Evolutionary conservation across 78 protist species (phyloP).

Genomic region (Andalucia godoyi): DNA sequence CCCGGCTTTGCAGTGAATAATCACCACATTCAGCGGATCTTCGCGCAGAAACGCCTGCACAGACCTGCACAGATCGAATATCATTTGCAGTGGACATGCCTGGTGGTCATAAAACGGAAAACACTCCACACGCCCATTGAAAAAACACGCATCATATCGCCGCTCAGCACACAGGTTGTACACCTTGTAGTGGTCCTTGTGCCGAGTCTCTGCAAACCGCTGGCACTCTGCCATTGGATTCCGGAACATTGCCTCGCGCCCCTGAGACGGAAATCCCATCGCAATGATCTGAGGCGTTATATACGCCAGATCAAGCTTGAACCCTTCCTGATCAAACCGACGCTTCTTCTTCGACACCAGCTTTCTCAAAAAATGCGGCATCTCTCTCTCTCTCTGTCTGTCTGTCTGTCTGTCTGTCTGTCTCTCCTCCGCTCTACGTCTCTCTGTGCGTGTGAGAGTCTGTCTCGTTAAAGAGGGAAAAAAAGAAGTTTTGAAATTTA

Average conservation of each 20-base stretch:
- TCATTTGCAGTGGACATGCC: constrained; percentile 37
- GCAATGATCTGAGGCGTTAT: constrained; percentile 33
- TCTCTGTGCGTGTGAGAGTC: no score
- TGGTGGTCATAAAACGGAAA: constrained; percentile 64
- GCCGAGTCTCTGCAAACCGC: constrained; percentile 22
- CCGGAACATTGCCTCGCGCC: constrained; percentile 9
- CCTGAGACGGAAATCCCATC: constrained; percentile 42
- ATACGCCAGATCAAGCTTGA: constrained; percentile 39
- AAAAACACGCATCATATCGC: constrained; percentile 10
- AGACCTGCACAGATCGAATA: constrained; percentile 36
- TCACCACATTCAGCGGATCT: constrained; percentile 55
- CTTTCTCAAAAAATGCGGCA: no score
- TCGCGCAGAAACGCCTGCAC: constrained; percentile 30
- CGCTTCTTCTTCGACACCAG: constrained; percentile 30
- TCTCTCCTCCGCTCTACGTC: no score
- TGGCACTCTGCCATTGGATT: constrained; percentile 21
- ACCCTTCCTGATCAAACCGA: constrained; percentile 12
- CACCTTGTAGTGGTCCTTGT: constrained; percentile 25
- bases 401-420: no score
- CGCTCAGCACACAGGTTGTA: constrained; percentile 55
- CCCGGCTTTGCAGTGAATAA: constrained; percentile 73
- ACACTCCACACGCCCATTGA: neutral
- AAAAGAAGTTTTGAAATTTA: no score
- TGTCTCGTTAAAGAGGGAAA: no score
- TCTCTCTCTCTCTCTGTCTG: no score